Evolutionary conservation across 2,329 filamentous ascomycete genomes (phyloP).

Genomic region (Stagonosporopsis vannaccii): DNA sequence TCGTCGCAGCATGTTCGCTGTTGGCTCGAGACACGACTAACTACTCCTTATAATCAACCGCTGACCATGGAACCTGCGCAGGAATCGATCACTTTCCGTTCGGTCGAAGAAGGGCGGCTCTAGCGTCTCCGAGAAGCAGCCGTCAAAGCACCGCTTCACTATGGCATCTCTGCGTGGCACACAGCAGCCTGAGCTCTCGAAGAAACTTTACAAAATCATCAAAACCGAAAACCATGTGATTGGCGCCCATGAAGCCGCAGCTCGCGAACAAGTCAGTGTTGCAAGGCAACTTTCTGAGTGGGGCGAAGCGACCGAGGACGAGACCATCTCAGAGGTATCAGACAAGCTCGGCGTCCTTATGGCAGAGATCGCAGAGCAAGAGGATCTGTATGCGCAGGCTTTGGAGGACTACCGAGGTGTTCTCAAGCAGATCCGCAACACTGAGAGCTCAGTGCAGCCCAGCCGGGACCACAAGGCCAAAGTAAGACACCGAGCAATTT

Average conservation of each 20-base stretch:
- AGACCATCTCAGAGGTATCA: slow-evolving; percentile 84
- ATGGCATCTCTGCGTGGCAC: slow-evolving; percentile 86
- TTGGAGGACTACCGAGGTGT: slow-evolving; percentile 83
- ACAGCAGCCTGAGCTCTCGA: slow-evolving; percentile 86
- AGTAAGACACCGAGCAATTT: slow-evolving; percentile 40
- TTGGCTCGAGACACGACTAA: not conserved
- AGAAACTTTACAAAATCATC: slow-evolving; percentile 88
- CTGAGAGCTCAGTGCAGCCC: slow-evolving; percentile 93
- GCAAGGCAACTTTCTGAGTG: slow-evolving; percentile 93
- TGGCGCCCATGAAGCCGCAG: slow-evolving; percentile 81
- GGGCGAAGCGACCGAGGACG: slow-evolving; percentile 91
- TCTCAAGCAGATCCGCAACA: slow-evolving; percentile 93
- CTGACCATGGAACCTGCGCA: slow-evolving; percentile 48
- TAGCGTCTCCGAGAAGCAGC: slow-evolving; percentile 52
- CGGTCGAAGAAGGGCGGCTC: slow-evolving; percentile 67
- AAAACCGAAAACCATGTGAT: slow-evolving; percentile 94
- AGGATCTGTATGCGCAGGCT: slow-evolving; percentile 84
- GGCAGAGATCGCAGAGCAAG: slow-evolving; percentile 91
- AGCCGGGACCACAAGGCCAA: slow-evolving; percentile 86
- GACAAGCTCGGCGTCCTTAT: slow-evolving; percentile 96
- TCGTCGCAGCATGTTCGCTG: not conserved
- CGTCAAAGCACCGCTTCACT: slow-evolving; percentile 75
- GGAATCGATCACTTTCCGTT: slow-evolving; percentile 78
- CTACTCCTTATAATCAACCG: slow-evolving; percentile 32
- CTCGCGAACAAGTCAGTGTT: slow-evolving; percentile 82